Conservation (phyloP, 2,329 filamentous ascomycete genomes). For the Fusarium subtropicale region DNA sequence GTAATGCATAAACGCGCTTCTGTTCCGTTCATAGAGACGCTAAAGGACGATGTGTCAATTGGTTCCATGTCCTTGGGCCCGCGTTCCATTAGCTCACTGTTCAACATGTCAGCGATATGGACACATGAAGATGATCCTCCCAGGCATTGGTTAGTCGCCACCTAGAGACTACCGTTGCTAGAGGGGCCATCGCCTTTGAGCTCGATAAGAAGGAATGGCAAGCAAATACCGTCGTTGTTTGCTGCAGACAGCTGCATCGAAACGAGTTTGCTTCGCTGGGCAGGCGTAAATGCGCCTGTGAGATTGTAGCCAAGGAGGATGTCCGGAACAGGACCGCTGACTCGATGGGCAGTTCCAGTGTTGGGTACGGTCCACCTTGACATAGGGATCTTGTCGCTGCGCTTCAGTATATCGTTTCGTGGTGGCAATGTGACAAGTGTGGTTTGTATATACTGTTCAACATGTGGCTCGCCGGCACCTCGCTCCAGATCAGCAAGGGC, state of each 20-base stretch:
- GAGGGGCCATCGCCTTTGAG: slow-evolving; percentile 22
- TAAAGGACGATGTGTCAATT: slow-evolving; percentile 38
- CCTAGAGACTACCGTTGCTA: slow-evolving; percentile 34
- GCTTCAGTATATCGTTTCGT: background rate
- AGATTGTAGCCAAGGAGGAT: slow-evolving; percentile 15
- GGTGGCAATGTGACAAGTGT: background rate
- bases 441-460: slow-evolving; percentile 9
- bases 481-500: slow-evolving; percentile 2
- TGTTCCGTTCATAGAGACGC: slow-evolving; percentile 49
- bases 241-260: background rate
- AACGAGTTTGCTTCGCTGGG: background rate
- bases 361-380: background rate
- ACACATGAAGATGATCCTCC: slow-evolving; percentile 49
- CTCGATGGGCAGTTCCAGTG: background rate
- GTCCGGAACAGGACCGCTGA: slow-evolving; percentile 13
- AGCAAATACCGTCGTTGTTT: slow-evolving; percentile 3
- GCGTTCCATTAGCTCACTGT: background rate
- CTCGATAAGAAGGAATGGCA: slow-evolving; percentile 5
- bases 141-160: slow-evolving; percentile 53
- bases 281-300: background rate
- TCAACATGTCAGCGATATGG: slow-evolving; percentile 41
- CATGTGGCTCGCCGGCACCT: background rate
- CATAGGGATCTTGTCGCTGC: slow-evolving; percentile 12
- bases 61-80: slow-evolving; percentile 26
- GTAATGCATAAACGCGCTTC: slow-evolving; percentile 52